Evolutionary conservation across 2,329 filamentous ascomycete genomes (phyloP).

Genomic region (Thelonectria blattea): DNA sequence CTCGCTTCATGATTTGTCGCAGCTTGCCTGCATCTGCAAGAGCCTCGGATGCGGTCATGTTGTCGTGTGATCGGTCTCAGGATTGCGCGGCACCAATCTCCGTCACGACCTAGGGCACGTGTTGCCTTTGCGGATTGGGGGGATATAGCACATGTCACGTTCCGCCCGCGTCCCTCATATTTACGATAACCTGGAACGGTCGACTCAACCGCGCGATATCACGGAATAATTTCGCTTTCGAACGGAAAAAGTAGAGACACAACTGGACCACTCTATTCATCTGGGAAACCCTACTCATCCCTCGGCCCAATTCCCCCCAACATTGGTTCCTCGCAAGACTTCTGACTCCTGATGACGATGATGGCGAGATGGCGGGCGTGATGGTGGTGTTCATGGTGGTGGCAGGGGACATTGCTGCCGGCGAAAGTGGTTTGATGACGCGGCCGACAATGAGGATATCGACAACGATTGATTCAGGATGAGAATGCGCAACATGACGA

Average conservation of each 20-base stretch:
- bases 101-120: background rate
- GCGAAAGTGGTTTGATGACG: background rate
- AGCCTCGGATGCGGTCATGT: background rate
- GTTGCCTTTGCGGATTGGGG: background rate
- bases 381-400: background rate
- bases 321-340: background rate
- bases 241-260: background rate
- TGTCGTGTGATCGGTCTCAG: background rate
- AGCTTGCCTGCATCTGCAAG: background rate
- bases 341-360: background rate
- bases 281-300: background rate
- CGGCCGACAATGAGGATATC: background rate
- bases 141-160: background rate
- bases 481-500: conserved; percentile 9
- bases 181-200: background rate
- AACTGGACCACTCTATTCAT: conserved; percentile 17
- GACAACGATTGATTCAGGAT: background rate
- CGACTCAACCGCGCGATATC: background rate
- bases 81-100: background rate
- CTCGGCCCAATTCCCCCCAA: background rate
- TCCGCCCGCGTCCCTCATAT: background rate
- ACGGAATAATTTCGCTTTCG: background rate
- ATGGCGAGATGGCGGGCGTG: background rate
- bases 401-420: background rate
- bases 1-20: conserved; percentile 44